These are phyloP conservation scores for Acanthamoeba sp. DNA, from an alignment of 208 protist genomes.

Conservation along the genomic window DNA sequence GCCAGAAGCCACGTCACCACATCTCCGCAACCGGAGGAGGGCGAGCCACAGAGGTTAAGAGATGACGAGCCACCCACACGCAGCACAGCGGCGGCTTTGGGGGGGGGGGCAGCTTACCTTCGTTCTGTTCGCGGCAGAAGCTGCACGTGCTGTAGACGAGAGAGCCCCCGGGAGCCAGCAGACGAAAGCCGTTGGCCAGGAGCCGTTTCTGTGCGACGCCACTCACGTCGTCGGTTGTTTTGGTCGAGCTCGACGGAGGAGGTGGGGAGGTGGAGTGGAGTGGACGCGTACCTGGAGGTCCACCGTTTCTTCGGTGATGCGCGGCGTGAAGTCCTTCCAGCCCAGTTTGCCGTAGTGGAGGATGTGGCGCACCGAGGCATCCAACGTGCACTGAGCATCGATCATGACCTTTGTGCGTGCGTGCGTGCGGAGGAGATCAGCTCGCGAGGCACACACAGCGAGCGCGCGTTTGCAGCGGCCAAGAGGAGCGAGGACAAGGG, in stretches of 20 bases:
- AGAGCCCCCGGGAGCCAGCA: slow-evolving; percentile 77
- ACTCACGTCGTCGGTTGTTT: too few species aligned
- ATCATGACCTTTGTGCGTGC: slow-evolving; percentile 78
- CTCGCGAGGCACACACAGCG: not conserved
- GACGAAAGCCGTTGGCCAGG: slow-evolving; percentile 78
- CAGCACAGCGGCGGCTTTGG: too few species aligned
- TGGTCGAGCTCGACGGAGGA: too few species aligned
- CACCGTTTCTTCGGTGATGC: slow-evolving; percentile 65
- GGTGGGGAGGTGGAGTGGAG: too few species aligned
- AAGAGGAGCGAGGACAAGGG: not conserved
- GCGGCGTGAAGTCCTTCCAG: slow-evolving; percentile 69
- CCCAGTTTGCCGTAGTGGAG: slow-evolving; percentile 76
- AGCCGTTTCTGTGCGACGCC: slow-evolving; percentile 77
- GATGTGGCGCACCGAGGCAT: slow-evolving; percentile 82
- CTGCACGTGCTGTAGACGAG: slow-evolving; percentile 86
- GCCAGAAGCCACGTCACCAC: slow-evolving; percentile 77
- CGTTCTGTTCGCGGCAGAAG: slow-evolving; percentile 83
- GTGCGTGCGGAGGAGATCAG: not conserved
- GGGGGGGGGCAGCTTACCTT: slow-evolving; percentile 25
- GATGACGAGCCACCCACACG: too few species aligned
- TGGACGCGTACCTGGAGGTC: not conserved
- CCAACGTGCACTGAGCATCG: slow-evolving; percentile 85
- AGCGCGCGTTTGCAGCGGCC: too few species aligned
- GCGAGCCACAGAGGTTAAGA: too few species aligned
- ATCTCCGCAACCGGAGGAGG: not conserved